Percentiles rank a stretch among this genome's conserved stretches.
Evolutionary conservation across 441 rosid species (phyloP).

Genomic region (Iberis amara): DNA sequence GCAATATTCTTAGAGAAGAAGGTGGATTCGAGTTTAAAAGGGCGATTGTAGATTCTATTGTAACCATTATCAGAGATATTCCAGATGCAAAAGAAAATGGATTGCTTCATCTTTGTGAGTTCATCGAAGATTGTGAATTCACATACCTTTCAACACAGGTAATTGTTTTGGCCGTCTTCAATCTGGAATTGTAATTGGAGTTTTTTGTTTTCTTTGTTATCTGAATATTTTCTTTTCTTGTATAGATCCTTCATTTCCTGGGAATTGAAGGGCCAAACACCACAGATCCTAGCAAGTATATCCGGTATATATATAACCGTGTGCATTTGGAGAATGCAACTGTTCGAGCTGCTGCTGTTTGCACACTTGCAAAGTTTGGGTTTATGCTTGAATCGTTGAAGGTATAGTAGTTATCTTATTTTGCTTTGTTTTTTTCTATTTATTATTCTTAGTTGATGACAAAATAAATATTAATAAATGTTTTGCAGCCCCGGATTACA

Average conservation of each 20-base stretch:
- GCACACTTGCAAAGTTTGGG: slow-evolving; percentile 94
- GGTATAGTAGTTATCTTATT: slow-evolving; percentile 46
- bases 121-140: slow-evolving; percentile 99
- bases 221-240: not conserved
- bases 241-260: slow-evolving; percentile 90
- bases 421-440: not conserved
- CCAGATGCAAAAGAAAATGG: slow-evolving; percentile 96
- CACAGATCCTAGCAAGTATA: slow-evolving; percentile 92
- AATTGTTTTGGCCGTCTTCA: slow-evolving; percentile 5
- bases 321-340: slow-evolving; percentile 98
- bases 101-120: slow-evolving; percentile 90
- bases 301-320: slow-evolving; percentile 90
- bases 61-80: slow-evolving; percentile 84
- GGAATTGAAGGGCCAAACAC: slow-evolving; percentile 96
- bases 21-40: slow-evolving; percentile 96
- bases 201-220: not conserved
- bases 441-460: slow-evolving; percentile 5
- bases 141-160: slow-evolving; percentile 98
- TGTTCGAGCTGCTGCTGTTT: slow-evolving; percentile 92
- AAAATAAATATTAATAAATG: slow-evolving; percentile 11
- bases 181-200: slow-evolving; percentile 4
- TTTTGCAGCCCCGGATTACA: slow-evolving; percentile 72
- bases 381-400: slow-evolving; percentile 80
- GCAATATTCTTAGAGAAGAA: slow-evolving; percentile 96
- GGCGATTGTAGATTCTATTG: slow-evolving; percentile 94